These are phyloP conservation scores for Collybia sordida DNA, from an alignment of 768 basidiomycete genomes.

Conservation along the genomic window DNA sequence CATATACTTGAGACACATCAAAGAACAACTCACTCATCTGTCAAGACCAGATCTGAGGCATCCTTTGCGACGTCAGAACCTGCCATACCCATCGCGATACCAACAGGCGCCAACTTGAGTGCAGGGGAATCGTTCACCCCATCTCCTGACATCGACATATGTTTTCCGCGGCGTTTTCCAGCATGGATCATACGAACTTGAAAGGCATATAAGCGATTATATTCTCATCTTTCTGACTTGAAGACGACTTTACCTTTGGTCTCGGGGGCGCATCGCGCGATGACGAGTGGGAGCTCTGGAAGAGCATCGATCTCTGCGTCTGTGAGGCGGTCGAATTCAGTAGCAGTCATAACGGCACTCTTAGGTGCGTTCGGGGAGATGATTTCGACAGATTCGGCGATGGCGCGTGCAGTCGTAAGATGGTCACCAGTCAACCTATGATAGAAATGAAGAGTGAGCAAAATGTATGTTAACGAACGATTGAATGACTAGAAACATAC, in stretches of 20 bases:
- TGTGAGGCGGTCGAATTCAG: slow-evolving; percentile 51
- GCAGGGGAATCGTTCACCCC: slow-evolving; percentile 63
- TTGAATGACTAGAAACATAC: slow-evolving; percentile 13
- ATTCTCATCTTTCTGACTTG: not conserved
- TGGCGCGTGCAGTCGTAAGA: slow-evolving; percentile 50
- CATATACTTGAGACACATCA: not conserved
- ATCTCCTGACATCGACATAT: slow-evolving; percentile 56
- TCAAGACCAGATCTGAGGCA: slow-evolving; percentile 54
- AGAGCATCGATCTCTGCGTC: slow-evolving; percentile 49
- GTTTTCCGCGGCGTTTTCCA: slow-evolving; percentile 51
- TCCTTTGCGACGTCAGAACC: slow-evolving; percentile 58
- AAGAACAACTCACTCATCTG: slow-evolving; percentile 41
- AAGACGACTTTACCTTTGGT: slow-evolving; percentile 34
- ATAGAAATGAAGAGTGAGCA: slow-evolving; percentile 4
- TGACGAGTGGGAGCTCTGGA: slow-evolving; percentile 54
- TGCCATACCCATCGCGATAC: slow-evolving; percentile 58
- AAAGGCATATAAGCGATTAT: not conserved
- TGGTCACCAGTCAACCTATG: slow-evolving; percentile 55
- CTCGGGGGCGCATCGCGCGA: slow-evolving; percentile 58
- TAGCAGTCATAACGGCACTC: slow-evolving; percentile 39
- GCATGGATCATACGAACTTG: slow-evolving; percentile 56
- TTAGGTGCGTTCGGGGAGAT: slow-evolving; percentile 36
- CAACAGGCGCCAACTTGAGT: slow-evolving; percentile 52
- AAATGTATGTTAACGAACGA: not conserved
- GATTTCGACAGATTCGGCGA: slow-evolving; percentile 50